Conservation (phyloP, 192 early-diverging fungal species). For the Spinellus fusiger region DNA sequence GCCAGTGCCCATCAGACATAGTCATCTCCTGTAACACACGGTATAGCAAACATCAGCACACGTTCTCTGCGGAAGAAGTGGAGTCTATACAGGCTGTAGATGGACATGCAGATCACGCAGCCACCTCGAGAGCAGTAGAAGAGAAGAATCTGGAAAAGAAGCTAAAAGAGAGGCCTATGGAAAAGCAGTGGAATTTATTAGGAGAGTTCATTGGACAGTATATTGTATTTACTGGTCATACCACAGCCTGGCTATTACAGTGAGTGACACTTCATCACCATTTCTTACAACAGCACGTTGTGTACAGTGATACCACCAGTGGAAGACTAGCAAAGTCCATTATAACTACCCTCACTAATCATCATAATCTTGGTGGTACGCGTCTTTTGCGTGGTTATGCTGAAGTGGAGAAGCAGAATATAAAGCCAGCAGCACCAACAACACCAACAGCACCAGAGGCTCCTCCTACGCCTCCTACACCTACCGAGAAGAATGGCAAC, state of each 20-base stretch:
- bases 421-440: neutral
- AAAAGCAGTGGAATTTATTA: slow-evolving; percentile 64
- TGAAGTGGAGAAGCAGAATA: slow-evolving; percentile 53
- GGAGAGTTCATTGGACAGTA: slow-evolving; percentile 74
- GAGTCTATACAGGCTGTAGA: slow-evolving; percentile 2
- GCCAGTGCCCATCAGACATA: neutral
- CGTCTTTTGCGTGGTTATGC: slow-evolving; percentile 66
- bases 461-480: slow-evolving; percentile 5
- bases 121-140: no score
- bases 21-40: neutral
- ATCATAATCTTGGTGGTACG: slow-evolving; percentile 56
- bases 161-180: slow-evolving; percentile 22
- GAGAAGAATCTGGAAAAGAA: slow-evolving; percentile 23
- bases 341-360: slow-evolving; percentile 51
- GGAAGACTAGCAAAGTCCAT: slow-evolving; percentile 37
- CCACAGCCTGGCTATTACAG: slow-evolving; percentile 54
- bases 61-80: neutral
- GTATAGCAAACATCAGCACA: slow-evolving; percentile 7
- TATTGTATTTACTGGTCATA: slow-evolving; percentile 61
- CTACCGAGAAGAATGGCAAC: slow-evolving; percentile 17
- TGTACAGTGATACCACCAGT: slow-evolving; percentile 21
- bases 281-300: neutral
- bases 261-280: neutral
- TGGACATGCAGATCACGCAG: neutral
- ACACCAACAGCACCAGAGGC: neutral